Percentiles rank a stretch among this genome's conserved stretches.
phyloP scores from a whole-genome alignment of 2,329 filamentous ascomycete genomes.

The Aspergillus vadensis region DNA sequence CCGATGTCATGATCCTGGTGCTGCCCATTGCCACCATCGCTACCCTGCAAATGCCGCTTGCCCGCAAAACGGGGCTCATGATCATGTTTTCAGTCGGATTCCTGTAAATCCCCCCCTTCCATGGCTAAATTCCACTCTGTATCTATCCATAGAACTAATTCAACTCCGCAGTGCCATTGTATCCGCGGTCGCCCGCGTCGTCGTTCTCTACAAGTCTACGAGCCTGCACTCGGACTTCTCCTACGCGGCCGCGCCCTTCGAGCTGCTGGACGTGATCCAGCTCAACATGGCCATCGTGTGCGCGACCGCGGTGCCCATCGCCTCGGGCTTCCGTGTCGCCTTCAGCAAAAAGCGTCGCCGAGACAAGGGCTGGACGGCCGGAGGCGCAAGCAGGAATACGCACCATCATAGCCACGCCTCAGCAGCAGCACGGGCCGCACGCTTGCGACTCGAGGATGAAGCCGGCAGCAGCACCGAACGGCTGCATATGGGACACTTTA shows the following conservation, averaged over 20 bases:
- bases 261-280: background rate
- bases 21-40: too few relatives aligned
- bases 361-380: background rate
- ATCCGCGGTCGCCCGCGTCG: background rate
- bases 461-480: background rate
- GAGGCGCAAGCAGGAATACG: background rate
- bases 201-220: background rate
- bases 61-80: too few relatives aligned
- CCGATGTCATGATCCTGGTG: too few relatives aligned
- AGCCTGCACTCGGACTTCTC: background rate
- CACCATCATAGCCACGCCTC: background rate
- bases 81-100: too few relatives aligned
- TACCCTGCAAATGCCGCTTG: too few relatives aligned
- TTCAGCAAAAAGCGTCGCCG: background rate
- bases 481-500: background rate
- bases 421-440: background rate
- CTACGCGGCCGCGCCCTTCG: background rate
- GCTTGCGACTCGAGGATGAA: background rate
- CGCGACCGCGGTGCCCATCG: background rate
- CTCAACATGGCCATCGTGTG: background rate
- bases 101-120: too few relatives aligned
- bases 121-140: too few relatives aligned
- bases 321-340: background rate
- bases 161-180: background rate
- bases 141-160: too few relatives aligned